Evolutionary conservation across 441 rosid species (phyloP), one percentile per base, ranked within the genome.

Genomic region (Adansonia grandidieri): DNA sequence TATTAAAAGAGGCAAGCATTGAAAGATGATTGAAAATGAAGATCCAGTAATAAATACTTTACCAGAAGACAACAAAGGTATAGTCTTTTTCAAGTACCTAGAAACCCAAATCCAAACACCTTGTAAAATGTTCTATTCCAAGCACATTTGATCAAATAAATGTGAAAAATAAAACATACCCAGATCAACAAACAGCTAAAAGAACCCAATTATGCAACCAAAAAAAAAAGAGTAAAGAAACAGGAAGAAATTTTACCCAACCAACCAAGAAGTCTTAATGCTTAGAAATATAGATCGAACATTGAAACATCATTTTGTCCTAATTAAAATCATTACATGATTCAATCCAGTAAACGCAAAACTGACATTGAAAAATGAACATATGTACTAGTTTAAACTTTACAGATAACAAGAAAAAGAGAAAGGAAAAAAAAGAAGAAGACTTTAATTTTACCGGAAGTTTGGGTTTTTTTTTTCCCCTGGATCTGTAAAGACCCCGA

Each of bases 401-500:
- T 53, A 37, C 75, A 54, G 50, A 53, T 54, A 54, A n/a, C 22
- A 61, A 58, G 40, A 58, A 73, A 57, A 10, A 20, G 28, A 58
- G 20, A 42, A 20, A 20, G 65, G 28, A 70, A 47, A 19, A 45
- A 44, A 6, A 28, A 70, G 75, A 69, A 37, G 32, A 15, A 45
- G 62, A 53, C 19, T 24, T 24, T 24, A 48, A 47, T 62, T 17
- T 60, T 78, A 78, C 80, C 76, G 48, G 80, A 51, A 14, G 67
- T 17, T 70, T 53, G 40, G 80, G 11, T 9, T 61, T 24, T 61
- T 57, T 57, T 11, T 70, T 44, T n/a, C 5, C 53, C 57, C 28
- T 78, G 71, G 71, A 78, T 78, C 71, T 62, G 71, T 53, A 71
- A 71, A 60, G 15, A 47, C 61, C 68, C 80, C 76, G 76, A 62